A percentile compares a stretch with the other conserved stretches of the same genome.
phyloP scores from a whole-genome alignment of 768 basidiomycete species.

The Rhodotorula babjevae region DNA sequence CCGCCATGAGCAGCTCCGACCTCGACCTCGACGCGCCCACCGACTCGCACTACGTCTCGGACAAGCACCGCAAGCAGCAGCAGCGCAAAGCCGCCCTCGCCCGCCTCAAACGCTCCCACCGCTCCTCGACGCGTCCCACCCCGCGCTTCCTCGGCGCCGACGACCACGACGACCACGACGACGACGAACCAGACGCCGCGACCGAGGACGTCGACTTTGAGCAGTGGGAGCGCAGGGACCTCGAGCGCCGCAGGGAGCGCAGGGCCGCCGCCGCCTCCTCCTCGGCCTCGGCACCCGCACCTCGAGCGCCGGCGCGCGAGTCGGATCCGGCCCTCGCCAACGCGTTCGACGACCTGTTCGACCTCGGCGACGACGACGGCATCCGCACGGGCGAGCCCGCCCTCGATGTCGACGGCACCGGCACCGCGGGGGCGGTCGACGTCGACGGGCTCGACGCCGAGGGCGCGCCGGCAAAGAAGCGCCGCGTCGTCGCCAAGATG shows the following conservation, averaged over 20 bases:
- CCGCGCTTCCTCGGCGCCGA: slow-evolving; percentile 38
- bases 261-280: background rate
- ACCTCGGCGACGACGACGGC: slow-evolving; percentile 11
- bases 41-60: background rate
- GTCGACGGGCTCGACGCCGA: slow-evolving; percentile 50
- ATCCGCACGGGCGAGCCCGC: slow-evolving; percentile 4
- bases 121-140: slow-evolving; percentile 8
- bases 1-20: background rate
- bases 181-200: background rate
- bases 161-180: slow-evolving; percentile 32
- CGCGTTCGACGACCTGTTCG: slow-evolving; percentile 27
- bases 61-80: background rate
- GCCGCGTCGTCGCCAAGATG: slow-evolving; percentile 56
- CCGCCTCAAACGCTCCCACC: background rate
- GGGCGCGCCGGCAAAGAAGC: slow-evolving; percentile 47
- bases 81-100: slow-evolving; percentile 18
- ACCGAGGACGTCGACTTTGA: slow-evolving; percentile 11
- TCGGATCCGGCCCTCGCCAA: background rate
- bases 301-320: background rate
- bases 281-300: too few relatives aligned
- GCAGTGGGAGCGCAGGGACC: slow-evolving; percentile 43
- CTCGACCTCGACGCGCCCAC: background rate
- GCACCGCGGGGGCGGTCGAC: slow-evolving; percentile 37
- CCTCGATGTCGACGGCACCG: slow-evolving; percentile 41
- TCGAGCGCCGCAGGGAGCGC: slow-evolving; percentile 35